Base-by-base conservation (phyloP, 371 early-diverging fungal genomes). In the Syncephalastrum sp. region DNA sequence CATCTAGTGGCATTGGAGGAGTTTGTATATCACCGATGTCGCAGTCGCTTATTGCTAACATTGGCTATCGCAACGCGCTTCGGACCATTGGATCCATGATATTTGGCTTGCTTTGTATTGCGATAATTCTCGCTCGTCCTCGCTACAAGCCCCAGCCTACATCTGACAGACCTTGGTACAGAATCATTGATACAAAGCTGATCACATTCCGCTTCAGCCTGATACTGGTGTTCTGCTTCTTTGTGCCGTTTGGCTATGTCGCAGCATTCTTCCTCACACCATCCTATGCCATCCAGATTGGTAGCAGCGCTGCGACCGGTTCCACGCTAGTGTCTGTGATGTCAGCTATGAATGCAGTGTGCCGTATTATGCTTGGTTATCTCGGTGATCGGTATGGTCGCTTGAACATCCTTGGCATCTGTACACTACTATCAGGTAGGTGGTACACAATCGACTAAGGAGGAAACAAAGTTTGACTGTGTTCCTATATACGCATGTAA, bases 1-100 rank as follows among this genome's bases (percentile, higher is more conserved):
- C 68, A 82, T 89, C 88, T 13, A 79, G 83, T n/a, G 92, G 93
- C 4, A 56, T 89, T 15, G 93, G 93, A 17, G 91, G 91, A 4
- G 74, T 90, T 2, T 61, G 78, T 17, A 49, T 92, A 16, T 74
- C 84, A 0, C 86, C 88, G 0, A 68, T 90, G 53, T 75, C 80
- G 4, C 78, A 79, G 33, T 56, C 43, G 7, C 59, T 89, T 47
- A 77, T 91, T 29, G 47, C 53, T 2, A 57, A 55, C 1, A 48
- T 82, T 19, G 87, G 87, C 0, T 71, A 78, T 25, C 69, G 73
- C 8, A 84, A 84, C 75, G 64, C 85, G 0, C 67, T 86, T 15
- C 73, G 88, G 3, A 62, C 65, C 0, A 54, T 71, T 46, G 75
- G 74, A 2, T 58, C 56, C 19, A 54, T 79, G 50, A 67, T 63